Base-by-base conservation (phyloP, 2,329 filamentous ascomycete genomes). In the Basipetospora chlamydospora region DNA sequence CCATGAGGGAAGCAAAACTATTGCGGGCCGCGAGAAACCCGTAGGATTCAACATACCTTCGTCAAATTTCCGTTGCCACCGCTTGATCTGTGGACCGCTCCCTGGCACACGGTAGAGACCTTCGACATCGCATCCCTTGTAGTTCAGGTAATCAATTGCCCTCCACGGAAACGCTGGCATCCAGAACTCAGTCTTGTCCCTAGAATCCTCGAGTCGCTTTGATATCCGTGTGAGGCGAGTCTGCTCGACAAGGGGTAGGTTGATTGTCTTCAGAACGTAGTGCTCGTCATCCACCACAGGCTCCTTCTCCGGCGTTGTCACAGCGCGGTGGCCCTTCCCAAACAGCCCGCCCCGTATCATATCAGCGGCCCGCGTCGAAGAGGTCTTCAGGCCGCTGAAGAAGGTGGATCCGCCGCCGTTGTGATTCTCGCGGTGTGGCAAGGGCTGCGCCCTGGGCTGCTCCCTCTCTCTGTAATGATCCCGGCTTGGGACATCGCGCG, bases 171-270 rank as follows among this genome's bases (percentile, higher is more conserved):
- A 78, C 6, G 86, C 83, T 10, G 88, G 88, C 87, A 96, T 94
- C 88, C 88, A 96, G 52, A 92, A 96, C 51, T 95, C 88, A 1
- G 88, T 96, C 65, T 95, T 95, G 52, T 96, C 88, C 43, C 79
- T 74, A 8, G 87, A 94, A 42, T 82, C 75, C 50, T 92, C 84
- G 29, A 96, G 63, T 21, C 80, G 75, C 57, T 88, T 92, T 6
- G 86, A 92, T 52, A 96, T 95, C 43, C 88, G 73, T 0, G 88
- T 95, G 44, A 77, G 66, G n/a, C 88, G 76, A 6, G 87, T 87
- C 58, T 96, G 88, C 53, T 94, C 80, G 18, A 93, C 69, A 21
- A 96, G 63, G 2, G 86, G 85, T 34, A 82, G 64, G 49, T 90
- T 93, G 53, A 96, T 84, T 29, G 93, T 77, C 47, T 80, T 84